phyloP scores from a whole-genome alignment of 1,139 yeast species.

The Lodderomyces parapsilosis region DNA sequence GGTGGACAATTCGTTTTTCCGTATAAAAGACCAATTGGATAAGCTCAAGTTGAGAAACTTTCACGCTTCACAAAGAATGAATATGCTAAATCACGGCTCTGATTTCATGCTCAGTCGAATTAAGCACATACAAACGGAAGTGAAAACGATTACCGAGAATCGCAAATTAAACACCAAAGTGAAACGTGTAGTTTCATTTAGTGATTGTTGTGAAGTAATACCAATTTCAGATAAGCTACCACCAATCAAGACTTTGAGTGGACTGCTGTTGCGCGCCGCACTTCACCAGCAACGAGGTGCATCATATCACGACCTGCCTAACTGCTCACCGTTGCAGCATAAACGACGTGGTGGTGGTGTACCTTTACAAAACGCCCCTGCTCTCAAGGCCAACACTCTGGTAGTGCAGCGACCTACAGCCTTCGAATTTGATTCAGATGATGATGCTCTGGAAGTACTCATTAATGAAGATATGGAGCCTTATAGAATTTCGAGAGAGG shows the following conservation, averaged over 20 bases:
- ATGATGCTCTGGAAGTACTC: conserved; percentile 1
- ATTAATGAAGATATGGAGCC: conserved; percentile 1
- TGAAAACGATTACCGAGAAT: neutral
- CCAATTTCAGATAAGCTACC: neutral
- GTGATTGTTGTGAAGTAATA: neutral
- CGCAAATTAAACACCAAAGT: neutral
- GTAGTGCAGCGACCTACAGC: neutral
- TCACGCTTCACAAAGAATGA: neutral
- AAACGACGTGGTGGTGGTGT: neutral
- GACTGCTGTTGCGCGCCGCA: conserved; percentile 1
- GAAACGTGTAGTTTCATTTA: neutral
- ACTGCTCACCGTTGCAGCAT: neutral
- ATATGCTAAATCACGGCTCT: neutral
- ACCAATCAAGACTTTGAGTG: neutral
- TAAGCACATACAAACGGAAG: neutral
- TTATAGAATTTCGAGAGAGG: conserved; percentile 1
- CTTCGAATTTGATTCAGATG: neutral
- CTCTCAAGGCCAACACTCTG: conserved; percentile 1
- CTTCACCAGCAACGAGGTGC: neutral
- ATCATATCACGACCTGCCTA: neutral
- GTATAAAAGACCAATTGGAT: neutral
- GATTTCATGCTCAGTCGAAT: neutral
- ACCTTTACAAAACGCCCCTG: neutral
- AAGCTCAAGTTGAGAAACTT: neutral
- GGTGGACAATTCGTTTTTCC: neutral